These are phyloP conservation scores for Malus domestica DNA, from an alignment of 306 rosid species.

Conservation along the genomic window ASM211411v1 NC_041805.1:32843501-32844000, in stretches of 20 bases:
- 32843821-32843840: constrained; percentile 67
- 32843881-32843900: constrained; percentile 92
- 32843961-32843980: background rate
- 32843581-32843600: background rate
- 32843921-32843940: constrained; percentile 89
- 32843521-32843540: constrained; percentile 91
- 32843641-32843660: background rate
- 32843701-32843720: constrained; percentile 85
- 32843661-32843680: constrained; percentile 96
- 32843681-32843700: constrained; percentile 94
- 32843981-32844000: background rate
- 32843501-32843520: constrained; percentile 90
- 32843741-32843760: constrained; percentile 71
- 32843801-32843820: background rate
- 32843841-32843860: constrained; percentile 75
- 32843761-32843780: constrained; percentile 3
- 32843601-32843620: background rate
- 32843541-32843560: background rate
- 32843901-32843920: constrained; percentile 88
- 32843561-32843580: background rate
- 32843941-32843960: constrained; percentile 24
- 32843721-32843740: constrained; percentile 63
- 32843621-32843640: background rate
- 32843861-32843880: constrained; percentile 59
- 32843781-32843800: constrained; percentile 6